Evolutionary conservation across 2,329 filamentous ascomycete species (phyloP), one percentile per base, ranked within the genome.

Genomic region (Pseudopyrenochaeta lycopersici): DNA sequence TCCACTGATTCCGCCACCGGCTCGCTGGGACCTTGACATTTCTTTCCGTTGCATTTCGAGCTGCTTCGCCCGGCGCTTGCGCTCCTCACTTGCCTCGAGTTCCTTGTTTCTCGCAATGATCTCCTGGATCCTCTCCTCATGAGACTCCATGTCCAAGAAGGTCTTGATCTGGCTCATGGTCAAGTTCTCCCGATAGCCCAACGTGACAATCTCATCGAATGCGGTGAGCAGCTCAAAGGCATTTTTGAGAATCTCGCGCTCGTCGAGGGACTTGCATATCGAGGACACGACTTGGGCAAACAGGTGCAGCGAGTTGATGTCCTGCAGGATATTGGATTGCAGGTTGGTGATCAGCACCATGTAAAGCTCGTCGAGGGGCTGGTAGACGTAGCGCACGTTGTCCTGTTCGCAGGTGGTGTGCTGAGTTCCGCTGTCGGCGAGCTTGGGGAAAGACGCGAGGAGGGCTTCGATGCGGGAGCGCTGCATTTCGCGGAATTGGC

Each of bases 261-360:
- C 96, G 71, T 99, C 96, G 56, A 98, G 78, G 67, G 87, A 96
- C 81, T 94, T 96, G 87, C 95, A 99, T 72, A 96, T 94, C 78
- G 91, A 97, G 54, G 91, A 92, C 49, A 97, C 95, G 14, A 99
- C 94, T 81, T 99, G 95, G 54, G 94, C 94, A 76, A 99, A 99
- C 17, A 99, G 85, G 77, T 99, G 96, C 56, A 99, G 86, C 54
- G 95, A 97, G 80, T 98, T 95, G 77, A 99, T 99, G 78, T 99
- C 95, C 81, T 99, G 95, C 46, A 99, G 85, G 67, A 99, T 99
- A 80, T 99, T 99, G 78, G 94, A 98, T 83, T 98, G 95, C 70
- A 92, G 90, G 84, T 99, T 99, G 77, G 96, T 99, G 80, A 99
- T 98, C 72, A 99, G 88, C 64, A 99, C 94, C 87, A 99, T 98